Evolutionary conservation across 2,329 filamentous ascomycete species (phyloP).

Genomic region (Cercospora citrullina): DNA sequence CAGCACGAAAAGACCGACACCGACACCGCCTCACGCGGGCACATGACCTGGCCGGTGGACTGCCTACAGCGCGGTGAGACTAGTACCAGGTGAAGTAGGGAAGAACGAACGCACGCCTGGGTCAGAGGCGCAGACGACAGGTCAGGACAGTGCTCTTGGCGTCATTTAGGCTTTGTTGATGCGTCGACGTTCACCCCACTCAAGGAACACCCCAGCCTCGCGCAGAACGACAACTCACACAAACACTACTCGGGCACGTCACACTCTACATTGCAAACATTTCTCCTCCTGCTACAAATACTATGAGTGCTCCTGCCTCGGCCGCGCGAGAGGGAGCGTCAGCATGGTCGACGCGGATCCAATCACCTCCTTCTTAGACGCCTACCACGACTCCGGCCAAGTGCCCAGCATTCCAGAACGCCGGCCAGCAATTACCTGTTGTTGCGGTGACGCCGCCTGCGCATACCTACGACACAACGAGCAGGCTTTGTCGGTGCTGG

Average conservation of each 20-base stretch:
- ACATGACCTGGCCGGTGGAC: not conserved
- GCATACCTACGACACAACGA: slow-evolving; percentile 79
- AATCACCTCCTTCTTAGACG: slow-evolving; percentile 13
- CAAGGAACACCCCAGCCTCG: slow-evolving; percentile 8
- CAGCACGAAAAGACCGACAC: not conserved
- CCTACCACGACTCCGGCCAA: slow-evolving; percentile 11
- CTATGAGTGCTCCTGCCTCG: slow-evolving; percentile 11
- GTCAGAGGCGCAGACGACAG: slow-evolving; percentile 10
- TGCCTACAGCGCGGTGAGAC: slow-evolving; percentile 5
- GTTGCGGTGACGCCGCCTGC: slow-evolving; percentile 80
- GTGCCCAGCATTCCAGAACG: slow-evolving; percentile 25
- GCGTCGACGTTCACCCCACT: slow-evolving; percentile 7
- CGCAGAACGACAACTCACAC: not conserved
- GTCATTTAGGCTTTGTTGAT: slow-evolving; percentile 1
- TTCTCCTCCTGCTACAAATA: not conserved
- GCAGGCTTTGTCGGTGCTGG: slow-evolving; percentile 73
- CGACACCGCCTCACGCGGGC: not conserved
- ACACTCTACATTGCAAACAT: not conserved
- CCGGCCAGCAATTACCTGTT: slow-evolving; percentile 57
- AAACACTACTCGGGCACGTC: not conserved
- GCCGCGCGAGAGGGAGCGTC: slow-evolving; percentile 1
- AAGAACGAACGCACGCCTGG: not conserved
- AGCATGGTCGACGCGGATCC: slow-evolving; percentile 10
- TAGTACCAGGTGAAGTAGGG: not conserved
- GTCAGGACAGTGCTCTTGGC: not conserved